These are phyloP conservation scores for Cercospora berteroae DNA, from an alignment of 2,329 filamentous ascomycete species.

Conservation along the genomic window DNA sequence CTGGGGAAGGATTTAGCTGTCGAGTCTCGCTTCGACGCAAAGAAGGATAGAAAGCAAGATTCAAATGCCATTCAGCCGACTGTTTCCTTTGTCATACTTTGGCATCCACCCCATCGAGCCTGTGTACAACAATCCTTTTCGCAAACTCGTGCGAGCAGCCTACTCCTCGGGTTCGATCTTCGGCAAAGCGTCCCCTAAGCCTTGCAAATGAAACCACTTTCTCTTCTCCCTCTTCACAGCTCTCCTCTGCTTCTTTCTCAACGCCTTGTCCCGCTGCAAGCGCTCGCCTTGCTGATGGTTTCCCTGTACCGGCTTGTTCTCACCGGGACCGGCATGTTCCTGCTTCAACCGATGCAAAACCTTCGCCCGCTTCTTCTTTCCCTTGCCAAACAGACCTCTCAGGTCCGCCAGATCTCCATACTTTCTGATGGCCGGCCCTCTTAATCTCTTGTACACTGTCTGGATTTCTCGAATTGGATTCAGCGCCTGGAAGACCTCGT, in stretches of 20 bases:
- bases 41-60: not conserved
- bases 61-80: not conserved
- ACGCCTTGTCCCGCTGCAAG: not conserved
- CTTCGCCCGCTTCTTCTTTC: not conserved
- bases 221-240: not conserved
- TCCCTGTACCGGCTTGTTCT: not conserved
- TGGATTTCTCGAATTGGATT: not conserved
- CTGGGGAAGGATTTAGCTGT: not conserved
- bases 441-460: not conserved
- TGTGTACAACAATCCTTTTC: not conserved
- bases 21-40: not conserved
- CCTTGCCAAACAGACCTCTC: not conserved
- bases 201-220: not conserved
- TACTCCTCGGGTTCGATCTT: not conserved
- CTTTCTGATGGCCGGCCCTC: not conserved
- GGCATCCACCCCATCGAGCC: not conserved
- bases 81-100: not conserved
- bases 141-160: not conserved
- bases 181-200: not conserved
- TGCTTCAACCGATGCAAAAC: not conserved
- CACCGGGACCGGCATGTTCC: not conserved
- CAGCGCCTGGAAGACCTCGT: not conserved
- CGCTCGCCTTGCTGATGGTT: not conserved
- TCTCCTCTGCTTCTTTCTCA: not conserved
- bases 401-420: not conserved